Percentiles rank a stretch among this genome's conserved stretches.
Evolutionary conservation across 306 rosid species (phyloP).

Genomic region (Medicago truncatula): DNA sequence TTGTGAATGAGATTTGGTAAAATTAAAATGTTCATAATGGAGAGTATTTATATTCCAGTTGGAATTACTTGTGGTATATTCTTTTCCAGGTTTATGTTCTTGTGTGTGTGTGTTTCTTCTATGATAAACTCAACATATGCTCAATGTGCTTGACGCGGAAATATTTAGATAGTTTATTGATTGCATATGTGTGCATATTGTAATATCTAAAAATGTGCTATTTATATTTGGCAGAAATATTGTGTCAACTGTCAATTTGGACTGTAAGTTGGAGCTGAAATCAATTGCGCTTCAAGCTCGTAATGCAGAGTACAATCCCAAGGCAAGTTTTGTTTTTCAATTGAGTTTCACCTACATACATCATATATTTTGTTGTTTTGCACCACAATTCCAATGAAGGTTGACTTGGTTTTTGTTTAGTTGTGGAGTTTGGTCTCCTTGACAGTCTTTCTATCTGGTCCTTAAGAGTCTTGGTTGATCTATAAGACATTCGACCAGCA

Average conservation of each 20-base stretch:
- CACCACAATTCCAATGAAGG: background rate
- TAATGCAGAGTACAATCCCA: constrained; percentile 96
- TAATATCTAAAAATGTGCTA: background rate
- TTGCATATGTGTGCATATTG: constrained; percentile 13
- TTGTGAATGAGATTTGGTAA: background rate
- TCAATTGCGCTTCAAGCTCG: constrained; percentile 89
- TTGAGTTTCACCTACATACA: background rate
- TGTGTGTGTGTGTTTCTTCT: constrained; percentile 1
- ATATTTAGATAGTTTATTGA: background rate
- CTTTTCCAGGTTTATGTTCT: background rate
- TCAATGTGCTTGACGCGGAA: constrained; percentile 1
- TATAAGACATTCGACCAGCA: background rate
- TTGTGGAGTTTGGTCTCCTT: background rate
- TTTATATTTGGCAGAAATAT: constrained; percentile 62
- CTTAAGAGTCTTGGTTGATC: constrained; percentile 20
- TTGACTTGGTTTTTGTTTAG: constrained; percentile 12
- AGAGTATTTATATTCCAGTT: background rate
- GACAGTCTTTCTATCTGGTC: background rate
- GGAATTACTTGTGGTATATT: background rate
- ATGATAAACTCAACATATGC: constrained; percentile 22
- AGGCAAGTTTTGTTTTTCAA: constrained; percentile 53
- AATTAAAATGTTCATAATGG: background rate
- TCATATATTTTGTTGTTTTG: background rate
- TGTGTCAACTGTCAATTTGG: constrained; percentile 91
- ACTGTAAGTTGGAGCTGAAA: constrained; percentile 93